phyloP scores from a whole-genome alignment of 2,329 filamentous ascomycete genomes.

The Aspergillus pseudoterreus region DNA sequence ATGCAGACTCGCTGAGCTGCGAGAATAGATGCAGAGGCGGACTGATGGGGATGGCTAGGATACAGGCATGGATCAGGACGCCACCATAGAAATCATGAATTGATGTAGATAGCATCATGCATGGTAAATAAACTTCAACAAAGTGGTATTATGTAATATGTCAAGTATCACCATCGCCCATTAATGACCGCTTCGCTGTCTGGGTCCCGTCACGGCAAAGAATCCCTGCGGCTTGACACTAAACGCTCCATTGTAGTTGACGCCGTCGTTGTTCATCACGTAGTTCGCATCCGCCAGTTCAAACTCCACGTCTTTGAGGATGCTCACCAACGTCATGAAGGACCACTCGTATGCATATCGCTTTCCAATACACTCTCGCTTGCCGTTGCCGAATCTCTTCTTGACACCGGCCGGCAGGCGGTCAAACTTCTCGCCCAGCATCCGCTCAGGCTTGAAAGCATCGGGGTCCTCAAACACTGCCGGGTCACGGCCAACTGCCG shows the following conservation, averaged over 20 bases:
- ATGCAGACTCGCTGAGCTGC: too few species aligned
- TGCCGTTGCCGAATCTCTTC: constrained; percentile 72
- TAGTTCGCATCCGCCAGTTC: constrained; percentile 55
- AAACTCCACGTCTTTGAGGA: constrained; percentile 70
- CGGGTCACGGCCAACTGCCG: constrained; percentile 61
- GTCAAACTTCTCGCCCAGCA: constrained; percentile 67
- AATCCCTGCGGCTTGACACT: constrained; percentile 50
- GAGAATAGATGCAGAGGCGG: too few species aligned
- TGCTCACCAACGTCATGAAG: constrained; percentile 56
- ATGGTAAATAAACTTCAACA: background rate
- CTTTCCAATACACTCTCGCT: constrained; percentile 66
- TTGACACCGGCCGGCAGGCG: constrained; percentile 60
- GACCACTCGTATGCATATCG: constrained; percentile 73
- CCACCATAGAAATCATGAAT: background rate
- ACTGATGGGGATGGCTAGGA: too few species aligned
- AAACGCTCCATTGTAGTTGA: constrained; percentile 49
- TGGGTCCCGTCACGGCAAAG: constrained; percentile 14
- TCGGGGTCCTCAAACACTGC: constrained; percentile 61
- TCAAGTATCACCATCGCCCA: background rate
- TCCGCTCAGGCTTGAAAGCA: constrained; percentile 67
- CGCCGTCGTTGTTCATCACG: constrained; percentile 26
- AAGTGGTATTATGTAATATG: background rate
- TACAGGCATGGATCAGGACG: too few species aligned
- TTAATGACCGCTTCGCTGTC: background rate
- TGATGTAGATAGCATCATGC: background rate